Percentiles rank a stretch among this genome's conserved stretches.
These are phyloP conservation scores for Cryptococcus floricola DNA, from an alignment of 1,284 basidiomycete species.

Conservation along the genomic window DNA sequence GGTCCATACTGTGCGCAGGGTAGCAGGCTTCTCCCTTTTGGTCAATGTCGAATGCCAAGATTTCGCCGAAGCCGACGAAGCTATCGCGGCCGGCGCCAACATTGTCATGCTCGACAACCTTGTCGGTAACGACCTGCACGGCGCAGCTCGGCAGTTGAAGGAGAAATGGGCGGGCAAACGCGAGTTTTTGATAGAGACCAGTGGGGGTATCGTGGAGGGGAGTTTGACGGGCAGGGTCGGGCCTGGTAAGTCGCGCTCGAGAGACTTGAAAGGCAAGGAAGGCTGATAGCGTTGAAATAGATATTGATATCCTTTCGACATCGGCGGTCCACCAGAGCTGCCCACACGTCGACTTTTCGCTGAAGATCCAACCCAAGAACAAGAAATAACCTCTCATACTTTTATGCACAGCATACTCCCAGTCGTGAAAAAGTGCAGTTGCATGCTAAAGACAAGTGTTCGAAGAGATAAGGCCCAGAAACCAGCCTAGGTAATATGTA, in stretches of 20 bases:
- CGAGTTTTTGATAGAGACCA: constrained; percentile 84
- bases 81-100: constrained; percentile 92
- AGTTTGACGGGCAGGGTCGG: constrained; percentile 53
- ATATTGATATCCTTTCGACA: constrained; percentile 89
- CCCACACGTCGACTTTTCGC: constrained; percentile 86
- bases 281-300: constrained; percentile 50
- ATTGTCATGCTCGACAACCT: constrained; percentile 98
- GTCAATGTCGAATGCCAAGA: constrained; percentile 93
- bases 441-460: background rate
- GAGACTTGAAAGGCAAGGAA: background rate
- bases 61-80: constrained; percentile 88
- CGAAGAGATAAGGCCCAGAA: background rate
- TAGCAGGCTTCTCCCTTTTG: constrained; percentile 86
- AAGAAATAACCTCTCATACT: constrained; percentile 6
- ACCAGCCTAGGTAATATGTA: background rate
- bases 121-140: constrained; percentile 66
- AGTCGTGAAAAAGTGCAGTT: background rate
- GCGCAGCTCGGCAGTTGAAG: constrained; percentile 66
- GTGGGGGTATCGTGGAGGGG: constrained; percentile 82
- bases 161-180: constrained; percentile 58
- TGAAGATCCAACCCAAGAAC: constrained; percentile 73
- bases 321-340: constrained; percentile 85
- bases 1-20: constrained; percentile 74
- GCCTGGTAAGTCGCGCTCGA: constrained; percentile 22
- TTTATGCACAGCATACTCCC: background rate